Percentiles rank a stretch among this genome's conserved stretches.
Evolutionary conservation across 2,329 filamentous ascomycete species (phyloP).

Genomic region (Nannizziopsis arthrosporioides): DNA sequence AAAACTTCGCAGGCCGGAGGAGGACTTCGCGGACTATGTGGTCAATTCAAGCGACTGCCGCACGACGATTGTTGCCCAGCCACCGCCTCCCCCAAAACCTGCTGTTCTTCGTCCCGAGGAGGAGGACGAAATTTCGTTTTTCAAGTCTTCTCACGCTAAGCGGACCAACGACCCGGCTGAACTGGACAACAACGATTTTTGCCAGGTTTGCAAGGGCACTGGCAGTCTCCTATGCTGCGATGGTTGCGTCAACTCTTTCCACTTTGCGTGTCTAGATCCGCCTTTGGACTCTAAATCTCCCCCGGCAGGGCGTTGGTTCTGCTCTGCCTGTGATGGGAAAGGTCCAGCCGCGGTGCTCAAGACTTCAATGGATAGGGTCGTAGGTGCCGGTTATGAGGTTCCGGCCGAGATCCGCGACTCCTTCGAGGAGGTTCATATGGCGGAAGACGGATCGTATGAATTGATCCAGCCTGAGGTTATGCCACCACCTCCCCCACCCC

Average conservation of each 20-base stretch:
- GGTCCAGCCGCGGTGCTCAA: slow-evolving; percentile 55
- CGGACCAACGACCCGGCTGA: slow-evolving; percentile 13
- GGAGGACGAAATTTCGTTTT: slow-evolving; percentile 2
- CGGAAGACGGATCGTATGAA: slow-evolving; percentile 61
- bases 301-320: slow-evolving; percentile 70
- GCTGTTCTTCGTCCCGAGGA: background rate
- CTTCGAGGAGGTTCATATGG: slow-evolving; percentile 70
- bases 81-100: background rate
- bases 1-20: slow-evolving; percentile 11
- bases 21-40: slow-evolving; percentile 11
- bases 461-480: slow-evolving; percentile 12
- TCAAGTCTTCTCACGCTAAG: slow-evolving; percentile 1
- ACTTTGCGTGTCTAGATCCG: slow-evolving; percentile 78
- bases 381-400: slow-evolving; percentile 60
- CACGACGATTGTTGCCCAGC: slow-evolving; percentile 8
- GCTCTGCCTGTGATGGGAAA: slow-evolving; percentile 48
- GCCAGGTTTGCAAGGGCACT: slow-evolving; percentile 70
- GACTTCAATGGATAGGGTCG: slow-evolving; percentile 53
- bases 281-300: slow-evolving; percentile 53
- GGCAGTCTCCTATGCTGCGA: slow-evolving; percentile 89
- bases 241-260: slow-evolving; percentile 79
- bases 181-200: slow-evolving; percentile 75
- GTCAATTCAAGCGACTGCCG: slow-evolving; percentile 9
- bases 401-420: slow-evolving; percentile 59
- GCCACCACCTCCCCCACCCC: no score